Percentiles rank a stretch among this genome's conserved stretches.
Conservation (phyloP, 1,139 yeast species). For the Saccharomyces hybrid region DNA sequence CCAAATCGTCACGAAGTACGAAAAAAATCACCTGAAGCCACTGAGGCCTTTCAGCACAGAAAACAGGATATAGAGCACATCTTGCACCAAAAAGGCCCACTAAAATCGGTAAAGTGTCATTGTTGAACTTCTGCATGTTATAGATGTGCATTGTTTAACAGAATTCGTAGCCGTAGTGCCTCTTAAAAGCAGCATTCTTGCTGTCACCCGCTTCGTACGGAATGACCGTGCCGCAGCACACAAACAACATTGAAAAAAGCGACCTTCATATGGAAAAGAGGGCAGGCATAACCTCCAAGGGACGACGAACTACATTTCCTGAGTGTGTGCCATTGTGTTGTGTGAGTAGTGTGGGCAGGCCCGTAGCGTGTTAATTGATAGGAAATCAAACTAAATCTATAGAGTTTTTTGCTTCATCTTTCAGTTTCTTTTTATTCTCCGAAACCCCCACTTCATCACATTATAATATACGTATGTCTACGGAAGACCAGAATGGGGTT, state of each 20-base stretch:
- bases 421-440: neutral
- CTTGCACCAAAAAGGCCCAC: neutral
- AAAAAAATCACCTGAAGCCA: neutral
- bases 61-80: neutral
- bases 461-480: neutral
- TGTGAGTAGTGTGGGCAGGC: conserved; percentile 1
- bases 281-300: neutral
- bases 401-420: neutral
- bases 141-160: no score
- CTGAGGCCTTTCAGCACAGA: neutral
- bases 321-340: neutral
- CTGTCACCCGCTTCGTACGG: neutral
- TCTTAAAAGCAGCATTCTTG: neutral
- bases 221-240: neutral
- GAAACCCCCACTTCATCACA: neutral
- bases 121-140: neutral
- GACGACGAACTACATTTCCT: neutral
- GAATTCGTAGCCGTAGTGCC: neutral
- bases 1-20: neutral
- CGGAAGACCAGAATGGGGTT: neutral
- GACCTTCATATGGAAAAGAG: neutral
- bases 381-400: neutral
- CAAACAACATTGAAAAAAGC: neutral
- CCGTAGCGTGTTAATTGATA: neutral
- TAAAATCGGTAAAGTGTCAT: neutral